Evolutionary conservation across 2,329 filamentous ascomycete species (phyloP), one percentile per base, ranked within the genome.

Genomic region (Penicillium occitanis): DNA sequence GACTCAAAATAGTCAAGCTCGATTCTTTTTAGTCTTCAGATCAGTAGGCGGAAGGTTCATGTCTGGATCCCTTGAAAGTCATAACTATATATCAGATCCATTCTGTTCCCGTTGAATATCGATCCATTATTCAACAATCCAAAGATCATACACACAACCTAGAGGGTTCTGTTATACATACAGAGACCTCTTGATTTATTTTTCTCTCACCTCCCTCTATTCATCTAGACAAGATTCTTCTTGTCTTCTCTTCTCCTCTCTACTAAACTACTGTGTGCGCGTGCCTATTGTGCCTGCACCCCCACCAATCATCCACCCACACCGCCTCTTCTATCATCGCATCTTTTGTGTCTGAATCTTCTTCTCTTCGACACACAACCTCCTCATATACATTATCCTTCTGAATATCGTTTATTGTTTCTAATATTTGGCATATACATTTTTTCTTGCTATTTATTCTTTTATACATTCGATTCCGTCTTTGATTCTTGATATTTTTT

Each of bases 271-370:
- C 30, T 8, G 42, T 40, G 33, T 57, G 48, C 46, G 48, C 60
- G 48, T 61, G 42, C 65, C 50, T 64, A 63, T 64, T 59, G 66
- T 60, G 50, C 67, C 59, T 57, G 67, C 64, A 61, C 66, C 61
- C 60, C 55, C 60, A 69, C 55, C 61, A 40, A 64, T 64, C 62
- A 64, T 25, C 51, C 51, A 64, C 62, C 62, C 68, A 65, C 66
- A 66, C 64, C 55, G 57, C 50, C 64, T 68, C 59, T 68, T 68
- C 48, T 50, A 58, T 48, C 40, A 58, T 48, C 48, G 19, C 51
- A 63, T 22, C 57, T 51, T 55, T 28, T 67, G 44, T 40, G 61
- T 44, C 42, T 64, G 42, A 61, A 11, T 50, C 42, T 35, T 59
- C 30, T 61, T 37, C 67, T 66, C 40, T 42, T 42, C 61, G 33